phyloP scores from a whole-genome alignment of 805 yeast genomes.

The Kodamaea sagamina region DNA sequence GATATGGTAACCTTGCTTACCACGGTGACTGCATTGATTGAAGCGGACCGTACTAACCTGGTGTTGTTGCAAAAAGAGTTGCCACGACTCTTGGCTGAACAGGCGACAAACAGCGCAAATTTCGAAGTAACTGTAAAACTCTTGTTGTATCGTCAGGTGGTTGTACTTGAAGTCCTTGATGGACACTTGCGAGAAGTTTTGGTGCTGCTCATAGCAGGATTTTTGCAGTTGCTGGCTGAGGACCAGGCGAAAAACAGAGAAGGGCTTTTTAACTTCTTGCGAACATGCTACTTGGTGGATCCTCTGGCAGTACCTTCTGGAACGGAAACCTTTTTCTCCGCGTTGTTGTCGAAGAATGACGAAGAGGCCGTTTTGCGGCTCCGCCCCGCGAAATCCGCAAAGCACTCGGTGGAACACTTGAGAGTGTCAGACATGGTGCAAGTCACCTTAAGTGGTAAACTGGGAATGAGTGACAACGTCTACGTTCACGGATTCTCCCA shows the following conservation, averaged over 20 bases:
- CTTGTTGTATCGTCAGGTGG: conserved; percentile 36
- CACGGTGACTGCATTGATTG: conserved; percentile 36
- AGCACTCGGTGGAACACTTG: not conserved
- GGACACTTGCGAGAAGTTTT: conserved; percentile 28
- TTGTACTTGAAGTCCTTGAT: conserved; percentile 34
- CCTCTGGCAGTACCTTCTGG: conserved; percentile 1
- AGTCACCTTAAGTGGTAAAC: conserved; percentile 5
- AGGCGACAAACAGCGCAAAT: not conserved
- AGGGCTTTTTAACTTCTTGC: conserved; percentile 35
- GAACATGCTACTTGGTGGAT: conserved; percentile 34
- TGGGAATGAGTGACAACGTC: conserved; percentile 3
- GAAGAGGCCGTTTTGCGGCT: conserved; percentile 25
- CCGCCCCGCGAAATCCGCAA: conserved; percentile 15
- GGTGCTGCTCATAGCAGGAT: not conserved
- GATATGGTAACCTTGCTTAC: conserved; percentile 29
- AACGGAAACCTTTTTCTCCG: not conserved
- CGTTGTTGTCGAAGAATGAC: conserved; percentile 30
- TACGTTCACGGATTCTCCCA: conserved; percentile 37
- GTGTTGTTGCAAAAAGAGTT: conserved; percentile 24
- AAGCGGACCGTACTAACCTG: conserved; percentile 19
- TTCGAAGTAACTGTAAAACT: conserved; percentile 18
- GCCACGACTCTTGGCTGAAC: conserved; percentile 27
- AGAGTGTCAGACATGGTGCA: not conserved
- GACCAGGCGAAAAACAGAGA: conserved; percentile 20
- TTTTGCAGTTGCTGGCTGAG: conserved; percentile 6